Conservation (phyloP, 2,329 filamentous ascomycete genomes). For the Verticillium tricorpus region DNA sequence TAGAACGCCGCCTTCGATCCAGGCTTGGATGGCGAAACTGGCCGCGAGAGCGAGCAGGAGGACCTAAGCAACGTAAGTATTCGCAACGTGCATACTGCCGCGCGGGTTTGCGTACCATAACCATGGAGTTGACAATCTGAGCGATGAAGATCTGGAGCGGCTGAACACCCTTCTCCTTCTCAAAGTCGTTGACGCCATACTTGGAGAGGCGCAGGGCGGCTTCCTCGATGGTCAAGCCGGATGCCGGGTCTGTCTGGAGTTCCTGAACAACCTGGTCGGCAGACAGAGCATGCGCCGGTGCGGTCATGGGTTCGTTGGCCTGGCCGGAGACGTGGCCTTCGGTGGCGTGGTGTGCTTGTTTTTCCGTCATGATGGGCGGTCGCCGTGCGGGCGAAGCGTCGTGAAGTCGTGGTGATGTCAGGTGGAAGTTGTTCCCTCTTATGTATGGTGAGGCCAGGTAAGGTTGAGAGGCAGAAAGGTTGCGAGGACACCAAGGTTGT, state of each 20-base stretch:
- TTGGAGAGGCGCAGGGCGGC: slow-evolving; percentile 45
- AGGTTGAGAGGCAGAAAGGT: background rate
- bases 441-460: background rate
- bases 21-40: slow-evolving; percentile 44
- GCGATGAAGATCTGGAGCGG: slow-evolving; percentile 52
- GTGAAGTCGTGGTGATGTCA: background rate
- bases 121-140: slow-evolving; percentile 58
- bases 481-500: background rate
- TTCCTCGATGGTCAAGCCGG: slow-evolving; percentile 48
- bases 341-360: background rate
- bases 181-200: slow-evolving; percentile 57
- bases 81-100: slow-evolving; percentile 47
- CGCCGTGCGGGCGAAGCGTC: background rate
- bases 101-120: slow-evolving; percentile 53
- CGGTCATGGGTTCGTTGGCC: slow-evolving; percentile 29
- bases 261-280: slow-evolving; percentile 45
- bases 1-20: slow-evolving; percentile 46
- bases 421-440: background rate
- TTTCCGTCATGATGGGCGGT: slow-evolving; percentile 2
- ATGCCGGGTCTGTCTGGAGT: slow-evolving; percentile 45
- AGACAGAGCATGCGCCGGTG: slow-evolving; percentile 53
- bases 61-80: slow-evolving; percentile 21
- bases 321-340: background rate
- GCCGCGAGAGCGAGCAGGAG: slow-evolving; percentile 57
- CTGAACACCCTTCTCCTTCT: slow-evolving; percentile 40